A percentile compares a stretch with the other conserved stretches of the same genome.
Evolutionary conservation across 345 rosid genomes (phyloP).

Genomic region (Aethionema arabicum): DNA sequence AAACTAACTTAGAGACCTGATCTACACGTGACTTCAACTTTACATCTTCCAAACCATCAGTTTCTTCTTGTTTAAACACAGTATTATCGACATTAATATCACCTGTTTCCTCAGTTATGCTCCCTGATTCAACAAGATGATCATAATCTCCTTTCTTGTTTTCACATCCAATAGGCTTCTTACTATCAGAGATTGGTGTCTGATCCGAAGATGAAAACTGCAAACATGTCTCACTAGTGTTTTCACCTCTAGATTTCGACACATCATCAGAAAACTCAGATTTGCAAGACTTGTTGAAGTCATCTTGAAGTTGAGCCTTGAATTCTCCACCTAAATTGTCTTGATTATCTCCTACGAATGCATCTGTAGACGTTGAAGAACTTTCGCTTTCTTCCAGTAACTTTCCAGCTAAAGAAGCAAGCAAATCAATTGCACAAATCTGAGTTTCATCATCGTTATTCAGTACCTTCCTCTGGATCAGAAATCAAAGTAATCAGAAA

Average conservation of each 20-base stretch:
- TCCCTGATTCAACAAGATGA: constrained; percentile 33
- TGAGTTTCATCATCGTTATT: constrained; percentile 46
- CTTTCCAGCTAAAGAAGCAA: constrained; percentile 88
- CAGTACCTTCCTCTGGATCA: constrained; percentile 53
- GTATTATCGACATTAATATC: constrained; percentile 33
- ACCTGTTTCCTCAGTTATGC: constrained; percentile 36
- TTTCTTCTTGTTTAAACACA: constrained; percentile 32
- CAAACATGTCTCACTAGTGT: constrained; percentile 34
- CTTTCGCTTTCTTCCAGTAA: constrained; percentile 78
- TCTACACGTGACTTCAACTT: constrained; percentile 38
- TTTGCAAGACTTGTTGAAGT: constrained; percentile 41
- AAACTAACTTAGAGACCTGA: constrained; percentile 49
- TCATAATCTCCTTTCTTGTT: constrained; percentile 27
- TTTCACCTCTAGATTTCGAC: constrained; percentile 37
- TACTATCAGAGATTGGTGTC: constrained; percentile 33
- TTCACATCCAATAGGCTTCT: constrained; percentile 31
- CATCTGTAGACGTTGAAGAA: constrained; percentile 70
- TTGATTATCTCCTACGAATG: constrained; percentile 55
- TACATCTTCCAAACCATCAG: constrained; percentile 35
- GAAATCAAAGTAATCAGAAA: constrained; percentile 32
- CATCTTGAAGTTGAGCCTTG: constrained; percentile 43
- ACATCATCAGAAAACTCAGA: constrained; percentile 40
- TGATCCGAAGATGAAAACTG: constrained; percentile 38
- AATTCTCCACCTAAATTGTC: constrained; percentile 35
- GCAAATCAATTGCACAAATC: constrained; percentile 75